Evolutionary conservation across 106 monocot genomes (phyloP), one percentile per base, ranked within the genome.

Genomic region (Amphibolis antarctica): DNA sequence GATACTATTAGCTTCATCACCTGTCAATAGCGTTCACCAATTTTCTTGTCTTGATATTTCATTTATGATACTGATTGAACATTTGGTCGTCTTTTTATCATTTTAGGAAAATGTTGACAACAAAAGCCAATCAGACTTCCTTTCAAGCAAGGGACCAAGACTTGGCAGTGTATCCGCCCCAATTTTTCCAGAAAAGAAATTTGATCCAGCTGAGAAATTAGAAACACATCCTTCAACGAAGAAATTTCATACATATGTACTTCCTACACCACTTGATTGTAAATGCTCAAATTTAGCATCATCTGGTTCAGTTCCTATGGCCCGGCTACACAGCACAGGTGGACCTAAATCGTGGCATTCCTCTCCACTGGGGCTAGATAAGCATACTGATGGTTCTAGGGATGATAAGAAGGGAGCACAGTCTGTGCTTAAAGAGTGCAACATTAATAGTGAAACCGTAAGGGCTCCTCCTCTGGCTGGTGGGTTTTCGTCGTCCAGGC

Each of bases 241-340:
- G 70, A 86, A 79, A 75, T 63, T 69, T 65, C 73, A 76, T 63
- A 75, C 85, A 10, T 93, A 93, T 62, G 85, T 68, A 24, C 72
- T 93, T 46, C 93, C 93, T 28, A 85, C 79, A 25, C 93, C 93
- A 31, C 28, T 85, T 49, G 93, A 85, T 71, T 66, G 66, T 27
- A 77, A 85, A 48, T 61, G 46, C 66, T 54, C 76, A 59, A 36
- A 44, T 64, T 53, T 49, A 44, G 17, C 54, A 31, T 68, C 60
- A 5, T 62, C 65, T 29, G 44, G 60, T 67, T 27, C 30, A 44
- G 31, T 66, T 23, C 48, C 60, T 63, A 70, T 68, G 55, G 20
- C 62, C 49, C 49, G 25, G 28, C 42, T 56, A 12, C 66, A 70
- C 58, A 59, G 29, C 15, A 73, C 67, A 19, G 66, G 21, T 55